Conservation (phyloP, 73 alveolate species). For the Uronychia binucleata region DNA sequence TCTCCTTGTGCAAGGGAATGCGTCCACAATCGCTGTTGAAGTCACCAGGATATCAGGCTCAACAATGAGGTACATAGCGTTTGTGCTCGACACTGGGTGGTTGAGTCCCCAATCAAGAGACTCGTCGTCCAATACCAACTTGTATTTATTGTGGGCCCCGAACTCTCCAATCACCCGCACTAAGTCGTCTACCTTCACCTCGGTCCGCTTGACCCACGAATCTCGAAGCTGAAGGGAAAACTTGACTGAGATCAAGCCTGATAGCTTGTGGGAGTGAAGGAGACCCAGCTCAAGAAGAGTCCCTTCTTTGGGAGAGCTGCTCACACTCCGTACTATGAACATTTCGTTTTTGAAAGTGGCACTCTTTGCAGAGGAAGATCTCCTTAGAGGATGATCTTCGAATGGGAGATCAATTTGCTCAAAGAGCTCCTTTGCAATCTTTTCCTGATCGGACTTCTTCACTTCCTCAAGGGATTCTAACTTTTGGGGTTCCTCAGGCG, state of each 20-base stretch:
- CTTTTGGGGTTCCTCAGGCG: no score
- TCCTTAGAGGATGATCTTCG: no score
- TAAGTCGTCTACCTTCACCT: slow-evolving; percentile 10
- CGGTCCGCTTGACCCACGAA: slow-evolving; percentile 14
- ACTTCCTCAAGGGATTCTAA: no score
- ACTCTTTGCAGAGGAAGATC: no score
- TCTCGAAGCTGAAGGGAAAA: slow-evolving; percentile 23
- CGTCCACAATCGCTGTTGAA: slow-evolving; percentile 34
- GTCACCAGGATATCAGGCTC: slow-evolving; percentile 53
- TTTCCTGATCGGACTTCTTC: no score
- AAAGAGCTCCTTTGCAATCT: no score
- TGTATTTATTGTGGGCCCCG: slow-evolving; percentile 15
- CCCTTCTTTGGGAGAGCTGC: no score
- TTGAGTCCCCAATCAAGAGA: not conserved
- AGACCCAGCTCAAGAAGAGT: not conserved
- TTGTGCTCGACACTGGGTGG: slow-evolving; percentile 4
- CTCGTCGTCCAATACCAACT: slow-evolving; percentile 26
- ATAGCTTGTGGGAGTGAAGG: not conserved
- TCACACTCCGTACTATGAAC: no score
- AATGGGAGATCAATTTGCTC: no score
- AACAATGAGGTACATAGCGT: slow-evolving; percentile 13
- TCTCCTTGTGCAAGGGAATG: slow-evolving; percentile 55
- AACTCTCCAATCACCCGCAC: slow-evolving; percentile 58
- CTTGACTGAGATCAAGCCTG: not conserved
- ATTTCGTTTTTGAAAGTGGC: no score